Percentiles rank a stretch among this genome's conserved stretches.
Conservation (phyloP, 768 basidiomycete genomes). For the Tricholoma terreum region DNA sequence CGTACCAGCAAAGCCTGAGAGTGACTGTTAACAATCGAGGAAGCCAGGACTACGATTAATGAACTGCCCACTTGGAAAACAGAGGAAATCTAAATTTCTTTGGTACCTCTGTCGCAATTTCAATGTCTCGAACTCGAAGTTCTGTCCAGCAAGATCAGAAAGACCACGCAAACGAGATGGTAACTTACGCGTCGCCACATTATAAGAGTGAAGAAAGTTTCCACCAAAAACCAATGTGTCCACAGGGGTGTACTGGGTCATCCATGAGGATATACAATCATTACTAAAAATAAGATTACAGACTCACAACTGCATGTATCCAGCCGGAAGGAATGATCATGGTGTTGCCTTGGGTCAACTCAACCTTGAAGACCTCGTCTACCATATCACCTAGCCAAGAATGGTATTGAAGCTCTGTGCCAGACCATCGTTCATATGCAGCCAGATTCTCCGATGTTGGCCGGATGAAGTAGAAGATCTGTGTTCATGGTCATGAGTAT, state of each 20-base stretch:
- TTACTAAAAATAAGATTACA: background rate
- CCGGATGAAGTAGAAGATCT: conserved; percentile 94
- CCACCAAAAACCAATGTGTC: conserved; percentile 97
- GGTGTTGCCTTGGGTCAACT: conserved; percentile 73
- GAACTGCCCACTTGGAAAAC: conserved; percentile 61
- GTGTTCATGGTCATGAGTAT: conserved; percentile 5
- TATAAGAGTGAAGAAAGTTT: conserved; percentile 94
- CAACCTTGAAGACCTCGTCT: conserved; percentile 87
- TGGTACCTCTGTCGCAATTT: conserved; percentile 88
- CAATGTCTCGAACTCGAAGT: conserved; percentile 84
- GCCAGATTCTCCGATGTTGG: conserved; percentile 84
- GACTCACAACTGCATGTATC: conserved; percentile 93
- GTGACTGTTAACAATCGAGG: background rate
- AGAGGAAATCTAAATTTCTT: conserved; percentile 88
- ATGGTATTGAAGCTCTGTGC: conserved; percentile 82
- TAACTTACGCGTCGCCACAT: conserved; percentile 76
- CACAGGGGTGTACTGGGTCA: conserved; percentile 73
- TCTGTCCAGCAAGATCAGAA: conserved; percentile 45
- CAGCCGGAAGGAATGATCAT: conserved; percentile 97
- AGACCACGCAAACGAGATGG: background rate
- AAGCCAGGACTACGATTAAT: background rate
- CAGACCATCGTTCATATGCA: conserved; percentile 93
- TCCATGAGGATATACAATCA: conserved; percentile 5
- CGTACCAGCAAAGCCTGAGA: conserved; percentile 84
- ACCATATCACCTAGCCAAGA: conserved; percentile 93